Conservation (phyloP, 2,329 filamentous ascomycete genomes). For the Sporothrix brunneoviolacea region DNA sequence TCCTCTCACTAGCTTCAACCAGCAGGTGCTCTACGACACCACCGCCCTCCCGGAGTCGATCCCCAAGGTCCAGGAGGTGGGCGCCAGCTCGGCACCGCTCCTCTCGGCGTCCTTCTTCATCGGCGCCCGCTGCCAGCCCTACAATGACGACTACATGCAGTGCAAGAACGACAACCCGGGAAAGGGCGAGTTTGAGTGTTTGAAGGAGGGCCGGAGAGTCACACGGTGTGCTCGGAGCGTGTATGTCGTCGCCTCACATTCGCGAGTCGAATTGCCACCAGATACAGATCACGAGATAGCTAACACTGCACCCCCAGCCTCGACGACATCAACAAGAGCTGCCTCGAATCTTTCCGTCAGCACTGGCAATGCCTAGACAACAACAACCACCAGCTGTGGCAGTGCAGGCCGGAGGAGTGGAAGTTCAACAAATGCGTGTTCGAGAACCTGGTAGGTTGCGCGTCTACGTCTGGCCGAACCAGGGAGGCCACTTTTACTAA, state of each 20-base stretch:
- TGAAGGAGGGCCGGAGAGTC: slow-evolving; percentile 94
- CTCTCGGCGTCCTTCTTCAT: slow-evolving; percentile 95
- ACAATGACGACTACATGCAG: slow-evolving; percentile 99
- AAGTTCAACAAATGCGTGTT: slow-evolving; percentile 92
- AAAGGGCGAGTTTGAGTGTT: slow-evolving; percentile 84
- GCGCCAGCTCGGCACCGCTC: slow-evolving; percentile 85
- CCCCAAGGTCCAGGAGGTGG: slow-evolving; percentile 88
- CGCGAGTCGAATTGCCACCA: no score
- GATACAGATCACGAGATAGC: no score
- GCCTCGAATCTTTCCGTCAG: slow-evolving; percentile 79
- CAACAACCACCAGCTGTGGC: slow-evolving; percentile 97
- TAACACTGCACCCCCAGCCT: no score
- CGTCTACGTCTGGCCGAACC: background rate
- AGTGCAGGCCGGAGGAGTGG: slow-evolving; percentile 84
- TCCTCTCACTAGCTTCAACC: slow-evolving; percentile 68
- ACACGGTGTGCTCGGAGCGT: slow-evolving; percentile 95
- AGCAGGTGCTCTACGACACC: slow-evolving; percentile 88
- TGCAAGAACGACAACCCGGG: slow-evolving; percentile 95
- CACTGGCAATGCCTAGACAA: slow-evolving; percentile 96
- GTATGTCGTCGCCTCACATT: no score
- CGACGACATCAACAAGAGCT: slow-evolving; percentile 93
- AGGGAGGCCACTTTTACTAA: background rate
- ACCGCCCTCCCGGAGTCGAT: slow-evolving; percentile 89
- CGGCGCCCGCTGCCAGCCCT: slow-evolving; percentile 85
- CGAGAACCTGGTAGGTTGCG: slow-evolving; percentile 68